Percentiles rank a stretch among this genome's conserved stretches.
Evolutionary conservation across 2,329 filamentous ascomycete genomes (phyloP).

Genomic region (Hypoxylon sp.): DNA sequence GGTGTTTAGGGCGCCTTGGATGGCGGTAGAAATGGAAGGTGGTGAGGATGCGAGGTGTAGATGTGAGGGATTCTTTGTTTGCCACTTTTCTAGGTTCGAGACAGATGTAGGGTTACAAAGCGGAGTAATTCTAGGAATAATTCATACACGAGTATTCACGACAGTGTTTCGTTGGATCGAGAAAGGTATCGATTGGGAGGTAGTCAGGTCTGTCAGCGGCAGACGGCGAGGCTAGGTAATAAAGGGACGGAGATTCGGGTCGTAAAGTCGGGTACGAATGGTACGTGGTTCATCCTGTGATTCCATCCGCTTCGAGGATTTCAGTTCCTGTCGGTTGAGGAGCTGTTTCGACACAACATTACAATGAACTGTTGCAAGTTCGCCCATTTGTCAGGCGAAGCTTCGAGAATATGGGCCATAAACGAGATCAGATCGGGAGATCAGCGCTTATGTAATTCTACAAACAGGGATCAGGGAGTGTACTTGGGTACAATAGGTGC

Average conservation of each 20-base stretch:
- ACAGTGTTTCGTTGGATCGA: constrained; percentile 6
- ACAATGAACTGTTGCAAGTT: not conserved
- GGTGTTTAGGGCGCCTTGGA: not conserved
- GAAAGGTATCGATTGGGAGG: not conserved
- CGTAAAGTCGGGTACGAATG: not conserved
- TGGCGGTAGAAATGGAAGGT: not conserved
- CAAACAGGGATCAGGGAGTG: not conserved
- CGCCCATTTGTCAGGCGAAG: constrained; percentile 19
- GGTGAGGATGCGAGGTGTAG: not conserved
- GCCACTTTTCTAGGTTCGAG: constrained; percentile 3
- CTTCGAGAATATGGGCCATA: constrained; percentile 17
- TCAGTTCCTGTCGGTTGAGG: constrained; percentile 6
- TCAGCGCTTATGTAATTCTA: constrained; percentile 1
- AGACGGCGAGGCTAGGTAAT: constrained; percentile 4
- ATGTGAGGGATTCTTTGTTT: constrained; percentile 22
- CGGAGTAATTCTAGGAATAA: not conserved
- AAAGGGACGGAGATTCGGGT: constrained; percentile 1
- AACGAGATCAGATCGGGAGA: constrained; percentile 3
- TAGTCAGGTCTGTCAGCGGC: not conserved
- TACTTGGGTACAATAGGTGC: too few species aligned
- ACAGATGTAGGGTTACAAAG: constrained; percentile 13
- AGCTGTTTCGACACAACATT: not conserved
- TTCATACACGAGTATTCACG: constrained; percentile 12
- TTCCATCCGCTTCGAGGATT: constrained; percentile 29
- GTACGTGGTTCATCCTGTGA: constrained; percentile 10